Conservation (phyloP, 352 stramenopile genomes). For the Phytophthora hybrid region DNA sequence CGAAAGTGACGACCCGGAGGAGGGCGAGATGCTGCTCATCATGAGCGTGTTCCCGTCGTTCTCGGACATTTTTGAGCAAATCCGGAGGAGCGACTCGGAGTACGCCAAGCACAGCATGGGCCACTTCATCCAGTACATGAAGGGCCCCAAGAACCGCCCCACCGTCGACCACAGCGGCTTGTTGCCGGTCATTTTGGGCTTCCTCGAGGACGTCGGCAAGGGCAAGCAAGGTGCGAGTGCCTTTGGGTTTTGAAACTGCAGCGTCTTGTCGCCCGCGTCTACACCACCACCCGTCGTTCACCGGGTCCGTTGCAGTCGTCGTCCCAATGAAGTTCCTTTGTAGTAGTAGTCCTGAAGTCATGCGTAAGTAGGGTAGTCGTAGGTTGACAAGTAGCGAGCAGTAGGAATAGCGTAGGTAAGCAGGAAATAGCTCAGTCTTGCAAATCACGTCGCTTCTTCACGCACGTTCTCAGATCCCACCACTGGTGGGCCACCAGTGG, state of each 20-base stretch:
- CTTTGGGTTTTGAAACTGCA: constrained; percentile 79
- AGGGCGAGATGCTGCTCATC: constrained; percentile 83
- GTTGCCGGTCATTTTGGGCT: constrained; percentile 74
- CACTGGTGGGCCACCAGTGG: too few relatives aligned
- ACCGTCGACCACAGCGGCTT: constrained; percentile 78
- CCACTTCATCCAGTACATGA: constrained; percentile 87
- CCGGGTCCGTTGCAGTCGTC: constrained; percentile 37
- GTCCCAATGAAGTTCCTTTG: constrained; percentile 31
- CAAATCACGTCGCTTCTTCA: constrained; percentile 26
- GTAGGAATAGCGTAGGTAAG: constrained; percentile 30
- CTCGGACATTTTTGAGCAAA: constrained; percentile 88
- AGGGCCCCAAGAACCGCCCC: constrained; percentile 86
- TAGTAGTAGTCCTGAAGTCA: constrained; percentile 36
- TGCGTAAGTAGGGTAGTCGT: constrained; percentile 39
- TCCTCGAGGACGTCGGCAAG: constrained; percentile 73
- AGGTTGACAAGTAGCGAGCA: constrained; percentile 40
- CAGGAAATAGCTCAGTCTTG: constrained; percentile 15
- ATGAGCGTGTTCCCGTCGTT: constrained; percentile 91
- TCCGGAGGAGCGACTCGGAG: constrained; percentile 76
- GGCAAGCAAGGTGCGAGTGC: constrained; percentile 67
- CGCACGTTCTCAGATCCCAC: constrained; percentile 31
- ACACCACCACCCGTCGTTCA: constrained; percentile 25
- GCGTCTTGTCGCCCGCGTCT: constrained; percentile 33
- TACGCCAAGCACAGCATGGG: constrained; percentile 89
- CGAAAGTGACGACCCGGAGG: constrained; percentile 80